Percentiles rank a stretch among this genome's conserved stretches.
Conservation (phyloP, 2,329 filamentous ascomycete species). For the Phialophora verrucosa region DNA sequence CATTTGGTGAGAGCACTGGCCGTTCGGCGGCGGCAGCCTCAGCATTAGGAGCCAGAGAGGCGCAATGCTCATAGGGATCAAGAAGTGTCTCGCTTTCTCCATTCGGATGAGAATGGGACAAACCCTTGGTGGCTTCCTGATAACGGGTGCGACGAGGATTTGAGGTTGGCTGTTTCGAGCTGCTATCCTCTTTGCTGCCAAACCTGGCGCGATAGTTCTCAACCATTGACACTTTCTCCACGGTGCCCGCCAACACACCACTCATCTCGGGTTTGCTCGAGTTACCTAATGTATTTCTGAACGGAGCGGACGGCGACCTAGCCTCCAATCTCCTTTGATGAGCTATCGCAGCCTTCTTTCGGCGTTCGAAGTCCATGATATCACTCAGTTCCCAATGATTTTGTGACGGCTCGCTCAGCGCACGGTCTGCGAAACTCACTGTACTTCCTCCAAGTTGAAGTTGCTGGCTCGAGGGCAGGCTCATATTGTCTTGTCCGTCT, state of each 20-base stretch:
- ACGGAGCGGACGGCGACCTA: constrained; percentile 1
- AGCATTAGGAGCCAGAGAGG: background rate
- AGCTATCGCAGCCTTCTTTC: constrained; percentile 46
- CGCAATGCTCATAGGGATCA: background rate
- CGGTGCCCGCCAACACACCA: background rate
- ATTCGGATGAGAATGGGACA: constrained; percentile 23
- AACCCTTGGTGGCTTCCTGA: constrained; percentile 40
- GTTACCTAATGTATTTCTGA: constrained; percentile 6
- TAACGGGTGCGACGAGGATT: constrained; percentile 44
- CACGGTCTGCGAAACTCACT: background rate
- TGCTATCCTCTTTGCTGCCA: background rate
- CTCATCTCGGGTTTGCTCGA: background rate
- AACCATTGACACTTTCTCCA: background rate
- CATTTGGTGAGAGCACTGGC: background rate
- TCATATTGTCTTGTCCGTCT: background rate
- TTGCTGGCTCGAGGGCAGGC: background rate
- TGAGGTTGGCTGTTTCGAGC: background rate
- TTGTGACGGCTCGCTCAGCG: background rate
- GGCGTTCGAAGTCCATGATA: constrained; percentile 48
- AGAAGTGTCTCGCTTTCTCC: background rate
- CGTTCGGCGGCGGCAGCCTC: constrained; percentile 35
- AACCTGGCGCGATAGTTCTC: constrained; percentile 22
- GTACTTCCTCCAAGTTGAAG: background rate
- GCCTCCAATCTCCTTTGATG: constrained; percentile 35
- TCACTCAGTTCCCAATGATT: constrained; percentile 39